phyloP scores from a whole-genome alignment of 225 moss, liverwort and hornwort species.

The Asterella californica region DNA sequence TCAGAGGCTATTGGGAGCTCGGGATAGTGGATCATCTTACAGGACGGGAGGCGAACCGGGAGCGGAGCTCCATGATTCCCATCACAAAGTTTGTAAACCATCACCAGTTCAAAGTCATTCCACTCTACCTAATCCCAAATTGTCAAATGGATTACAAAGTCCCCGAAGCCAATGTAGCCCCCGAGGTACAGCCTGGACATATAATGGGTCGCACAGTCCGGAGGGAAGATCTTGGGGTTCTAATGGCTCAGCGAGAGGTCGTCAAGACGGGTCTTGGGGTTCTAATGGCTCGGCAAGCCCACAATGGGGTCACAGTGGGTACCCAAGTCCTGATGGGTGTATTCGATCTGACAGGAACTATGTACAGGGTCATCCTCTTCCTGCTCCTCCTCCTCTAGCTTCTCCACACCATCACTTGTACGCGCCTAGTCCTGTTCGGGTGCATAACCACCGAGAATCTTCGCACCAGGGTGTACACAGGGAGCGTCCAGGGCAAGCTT shows the following conservation, averaged over 20 bases:
- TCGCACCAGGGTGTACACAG: conserved; percentile 2
- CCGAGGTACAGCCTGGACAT: neutral
- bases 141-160: conserved; percentile 9
- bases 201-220: conserved; percentile 26
- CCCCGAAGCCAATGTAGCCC: conserved; percentile 22
- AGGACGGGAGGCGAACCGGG: neutral
- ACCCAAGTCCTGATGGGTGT: conserved; percentile 34
- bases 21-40: neutral
- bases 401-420: conserved; percentile 17
- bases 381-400: conserved; percentile 34
- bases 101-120: neutral
- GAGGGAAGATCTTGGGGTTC: conserved; percentile 35
- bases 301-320: conserved; percentile 27
- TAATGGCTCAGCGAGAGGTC: conserved; percentile 12
- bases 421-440: conserved; percentile 1
- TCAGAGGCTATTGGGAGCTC: neutral
- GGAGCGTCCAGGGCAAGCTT: neutral
- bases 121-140: neutral
- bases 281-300: conserved; percentile 39
- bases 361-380: conserved; percentile 31
- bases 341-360: conserved; percentile 3
- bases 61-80: neutral
- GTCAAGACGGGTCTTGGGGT: conserved; percentile 32
- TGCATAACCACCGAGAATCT: conserved; percentile 17
- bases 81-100: neutral